Conservation (phyloP, 2,329 filamentous ascomycete genomes). For the Myriosclerotinia scirpicola region DNA sequence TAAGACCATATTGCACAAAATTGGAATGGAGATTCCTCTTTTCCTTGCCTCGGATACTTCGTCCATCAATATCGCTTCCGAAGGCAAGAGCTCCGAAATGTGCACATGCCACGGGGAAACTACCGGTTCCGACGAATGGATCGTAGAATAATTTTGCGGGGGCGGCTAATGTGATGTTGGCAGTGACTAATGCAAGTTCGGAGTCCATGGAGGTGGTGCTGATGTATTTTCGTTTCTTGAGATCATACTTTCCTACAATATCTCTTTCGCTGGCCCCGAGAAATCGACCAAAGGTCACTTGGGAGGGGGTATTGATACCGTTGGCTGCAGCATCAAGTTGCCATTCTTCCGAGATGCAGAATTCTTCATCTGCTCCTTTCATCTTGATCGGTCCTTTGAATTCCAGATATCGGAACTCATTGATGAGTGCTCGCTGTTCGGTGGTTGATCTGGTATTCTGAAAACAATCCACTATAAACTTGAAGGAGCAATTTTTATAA, state of each 20-base stretch:
- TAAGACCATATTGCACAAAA: slow-evolving; percentile 78
- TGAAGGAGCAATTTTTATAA: slow-evolving; percentile 70
- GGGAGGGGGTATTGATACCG: slow-evolving; percentile 54
- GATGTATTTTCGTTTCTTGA: slow-evolving; percentile 93
- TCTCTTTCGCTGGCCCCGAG: slow-evolving; percentile 67
- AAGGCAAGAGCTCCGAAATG: slow-evolving; percentile 83
- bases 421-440: slow-evolving; percentile 72
- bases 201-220: slow-evolving; percentile 97
- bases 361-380: slow-evolving; percentile 69
- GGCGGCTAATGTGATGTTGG: slow-evolving; percentile 80
- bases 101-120: slow-evolving; percentile 85
- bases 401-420: slow-evolving; percentile 74
- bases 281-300: slow-evolving; percentile 70
- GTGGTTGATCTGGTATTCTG: slow-evolving; percentile 65
- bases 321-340: slow-evolving; percentile 52
- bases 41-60: slow-evolving; percentile 73
- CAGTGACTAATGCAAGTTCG: slow-evolving; percentile 85
- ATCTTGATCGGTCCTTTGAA: slow-evolving; percentile 79
- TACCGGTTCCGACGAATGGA: slow-evolving; percentile 92
- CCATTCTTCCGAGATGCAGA: slow-evolving; percentile 84
- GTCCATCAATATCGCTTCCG: slow-evolving; percentile 91
- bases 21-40: slow-evolving; percentile 61
- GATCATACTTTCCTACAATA: slow-evolving; percentile 70
- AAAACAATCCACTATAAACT: slow-evolving; percentile 81
- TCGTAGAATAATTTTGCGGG: slow-evolving; percentile 90